Evolutionary conservation across 345 rosid species (phyloP), one percentile per base, ranked within the genome.

Genomic region (Moringa oleifera): DNA sequence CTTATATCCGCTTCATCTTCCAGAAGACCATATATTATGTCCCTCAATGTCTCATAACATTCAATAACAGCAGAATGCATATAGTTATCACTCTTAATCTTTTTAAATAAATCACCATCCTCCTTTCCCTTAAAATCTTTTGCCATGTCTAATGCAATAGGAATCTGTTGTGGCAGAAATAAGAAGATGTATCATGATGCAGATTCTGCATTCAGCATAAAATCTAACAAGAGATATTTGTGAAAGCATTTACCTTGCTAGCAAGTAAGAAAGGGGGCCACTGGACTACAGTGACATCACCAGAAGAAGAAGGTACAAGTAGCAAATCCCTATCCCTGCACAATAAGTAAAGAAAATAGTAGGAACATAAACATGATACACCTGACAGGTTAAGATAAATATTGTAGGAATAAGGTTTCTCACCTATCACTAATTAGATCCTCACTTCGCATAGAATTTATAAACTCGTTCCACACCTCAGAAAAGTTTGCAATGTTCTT

Each of bases 181-280:
- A 62, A 66, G 53, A 57, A 22, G 61, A 61, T 16, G 52, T 50
- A 28, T 69, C 49, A 62, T 57, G 58, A 71, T 24, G 58, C 57
- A 62, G 60, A 65, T 45, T 59, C 15, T 51, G 49, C 68, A 58
- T 57, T 36, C 55, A 28, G 23, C 17, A 51, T 31, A 69, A 61
- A 46, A 66, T n/a, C 59, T 51, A 55, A 64, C n/a, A 65, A 16
- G 57, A 66, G 62, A 25, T 64, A 67, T 47, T 51, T 19, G 8
- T 47, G 21, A 56, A 64, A 60, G 46, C 37, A 63, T 64, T 74
- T 81, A 89, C 99, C 85, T 94, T 94, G 80, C 96, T 89, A 66
- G 99, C 99, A 60, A 94, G 96, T 79, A 94, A 80, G 64, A 91
- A 94, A 23, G 93, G 99, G 47, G 99, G 99, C 99, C 99, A 94